A percentile compares a stretch with the other conserved stretches of the same genome.
Evolutionary conservation across 176 grass and related monocot species (phyloP).

Genomic region (Hordeum vulgare): DNA sequence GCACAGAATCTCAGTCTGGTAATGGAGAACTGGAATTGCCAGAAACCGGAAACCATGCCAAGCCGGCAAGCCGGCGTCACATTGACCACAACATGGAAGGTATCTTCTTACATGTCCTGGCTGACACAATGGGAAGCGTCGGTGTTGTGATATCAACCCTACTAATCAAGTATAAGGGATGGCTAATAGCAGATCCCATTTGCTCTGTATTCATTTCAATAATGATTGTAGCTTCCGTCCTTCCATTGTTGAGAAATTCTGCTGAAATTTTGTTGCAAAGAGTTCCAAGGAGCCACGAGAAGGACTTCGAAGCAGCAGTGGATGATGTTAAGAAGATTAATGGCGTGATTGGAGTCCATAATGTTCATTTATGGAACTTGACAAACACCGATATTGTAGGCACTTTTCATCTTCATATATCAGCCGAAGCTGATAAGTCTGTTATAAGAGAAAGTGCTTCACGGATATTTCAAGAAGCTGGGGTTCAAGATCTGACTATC

Average conservation of each 20-base stretch:
- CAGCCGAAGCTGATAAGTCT: slow-evolving; percentile 46
- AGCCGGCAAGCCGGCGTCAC: slow-evolving; percentile 43
- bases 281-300: slow-evolving; percentile 76
- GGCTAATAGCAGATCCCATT: slow-evolving; percentile 88
- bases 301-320: slow-evolving; percentile 62
- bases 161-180: slow-evolving; percentile 95
- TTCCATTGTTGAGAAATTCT: slow-evolving; percentile 89
- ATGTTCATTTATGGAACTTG: slow-evolving; percentile 93
- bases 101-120: slow-evolving; percentile 98
- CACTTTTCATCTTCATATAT: slow-evolving; percentile 66
- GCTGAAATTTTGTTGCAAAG: slow-evolving; percentile 98
- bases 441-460: slow-evolving; percentile 49
- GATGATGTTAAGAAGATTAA: slow-evolving; percentile 62
- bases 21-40: slow-evolving; percentile 16
- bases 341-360: slow-evolving; percentile 54
- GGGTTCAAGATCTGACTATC: slow-evolving; percentile 79
- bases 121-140: slow-evolving; percentile 94
- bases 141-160: slow-evolving; percentile 91
- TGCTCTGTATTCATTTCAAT: slow-evolving; percentile 97
- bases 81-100: slow-evolving; percentile 97
- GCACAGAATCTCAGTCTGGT: slow-evolving; percentile 16
- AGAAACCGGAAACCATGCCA: slow-evolving; percentile 19
- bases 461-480: slow-evolving; percentile 58
- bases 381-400: slow-evolving; percentile 93
- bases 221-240: slow-evolving; percentile 82